phyloP scores from a whole-genome alignment of 2,329 filamentous ascomycete species.

The Ophiosphaerella herpotricha region DNA sequence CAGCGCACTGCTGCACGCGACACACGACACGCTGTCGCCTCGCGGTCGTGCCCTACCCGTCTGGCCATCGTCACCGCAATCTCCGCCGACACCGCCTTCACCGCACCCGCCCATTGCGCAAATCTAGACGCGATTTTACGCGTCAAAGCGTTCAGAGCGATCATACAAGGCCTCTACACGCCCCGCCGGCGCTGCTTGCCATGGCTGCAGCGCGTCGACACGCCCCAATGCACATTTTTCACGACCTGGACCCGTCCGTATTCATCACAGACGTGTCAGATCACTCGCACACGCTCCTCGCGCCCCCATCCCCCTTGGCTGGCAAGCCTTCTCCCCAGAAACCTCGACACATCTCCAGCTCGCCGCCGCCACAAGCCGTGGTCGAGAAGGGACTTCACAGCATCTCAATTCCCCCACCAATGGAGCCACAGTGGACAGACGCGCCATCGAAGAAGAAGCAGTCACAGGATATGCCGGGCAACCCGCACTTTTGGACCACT shows the following conservation, averaged over 20 bases:
- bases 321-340: slow-evolving; percentile 73
- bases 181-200: slow-evolving; percentile 33
- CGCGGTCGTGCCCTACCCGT: not conserved
- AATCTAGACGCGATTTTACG: slow-evolving; percentile 47
- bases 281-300: slow-evolving; percentile 68
- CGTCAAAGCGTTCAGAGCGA: slow-evolving; percentile 42
- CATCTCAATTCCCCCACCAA: slow-evolving; percentile 69
- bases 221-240: slow-evolving; percentile 61
- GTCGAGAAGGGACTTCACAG: slow-evolving; percentile 68
- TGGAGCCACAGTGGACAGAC: slow-evolving; percentile 62
- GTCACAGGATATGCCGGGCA: slow-evolving; percentile 40
- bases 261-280: slow-evolving; percentile 53
- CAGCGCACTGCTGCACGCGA: too few species aligned
- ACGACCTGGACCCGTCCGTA: slow-evolving; percentile 57
- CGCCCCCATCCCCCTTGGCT: slow-evolving; percentile 59
- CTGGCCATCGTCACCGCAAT: slow-evolving; percentile 42
- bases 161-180: slow-evolving; percentile 35
- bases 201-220: slow-evolving; percentile 63
- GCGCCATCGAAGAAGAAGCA: slow-evolving; percentile 68
- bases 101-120: slow-evolving; percentile 24
- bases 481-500: slow-evolving; percentile 59
- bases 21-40: too few species aligned
- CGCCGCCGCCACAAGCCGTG: slow-evolving; percentile 63
- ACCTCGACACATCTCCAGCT: slow-evolving; percentile 59
- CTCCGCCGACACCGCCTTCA: slow-evolving; percentile 30